Base-by-base conservation (phyloP, 257 asterid species). In the Misopates orontium region DNA sequence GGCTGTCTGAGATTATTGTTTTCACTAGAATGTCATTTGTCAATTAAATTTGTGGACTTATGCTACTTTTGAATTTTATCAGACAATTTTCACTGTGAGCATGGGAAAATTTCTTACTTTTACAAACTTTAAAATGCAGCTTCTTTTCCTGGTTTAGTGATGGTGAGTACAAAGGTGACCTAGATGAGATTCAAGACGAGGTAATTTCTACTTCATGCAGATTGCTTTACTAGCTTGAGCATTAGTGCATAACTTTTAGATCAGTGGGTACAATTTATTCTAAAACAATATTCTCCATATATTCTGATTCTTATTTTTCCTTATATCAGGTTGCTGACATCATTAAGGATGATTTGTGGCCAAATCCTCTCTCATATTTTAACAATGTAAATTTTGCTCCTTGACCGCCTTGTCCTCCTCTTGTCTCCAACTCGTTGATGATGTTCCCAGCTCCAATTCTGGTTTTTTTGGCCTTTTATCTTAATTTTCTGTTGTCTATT, bases 131-230 rank as follows among this genome's bases (percentile, higher is more conserved):
- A 40, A 40, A 49, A 54, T 79, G 84, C 86, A 86, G 94, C 79
- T 83, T 86, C 80, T 86, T 86, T 60, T 54, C 71, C 66, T 83
- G 90, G 94, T 86, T 86, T 60, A 64, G 36, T 44, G 90, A 78
- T 19, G 59, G 69, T 56, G 69, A 78, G 58, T 74, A 68, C 40
- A 80, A 77, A 25, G 86, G 73, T 3, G 83, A 74, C 25, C 49
- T 79, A 57, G 80, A 59, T 48, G 89, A 78, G 41, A 71, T 86
- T 78, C 87, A 80, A 8, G 94, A 86, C 42, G 90, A 81, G 86
- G 94, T 86, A 73, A 58, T 18, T 20, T 44, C 48, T 48, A 0
- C 47, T 8, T 28, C 31, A 51, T 39, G 22, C 60, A 64, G 28
- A 49, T 72, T 20, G 17, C 20, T 36, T 16, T 14, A 49, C 31